Evolutionary conservation across 2,329 filamentous ascomycete species (phyloP).

Genomic region (Zymoseptoria brevis): DNA sequence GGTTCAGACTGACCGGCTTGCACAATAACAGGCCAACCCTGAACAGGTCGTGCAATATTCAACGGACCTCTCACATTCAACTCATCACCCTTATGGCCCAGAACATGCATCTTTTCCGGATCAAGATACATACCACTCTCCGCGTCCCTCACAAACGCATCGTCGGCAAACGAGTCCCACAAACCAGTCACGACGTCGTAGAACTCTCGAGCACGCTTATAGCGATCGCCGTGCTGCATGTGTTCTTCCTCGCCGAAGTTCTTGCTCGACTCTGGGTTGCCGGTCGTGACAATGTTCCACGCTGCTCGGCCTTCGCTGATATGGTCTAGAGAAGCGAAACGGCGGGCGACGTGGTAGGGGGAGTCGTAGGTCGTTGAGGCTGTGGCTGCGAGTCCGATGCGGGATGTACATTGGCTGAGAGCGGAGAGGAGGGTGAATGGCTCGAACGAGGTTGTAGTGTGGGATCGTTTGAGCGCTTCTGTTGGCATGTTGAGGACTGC

Average conservation of each 20-base stretch:
- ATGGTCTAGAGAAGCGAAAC: slow-evolving; percentile 34
- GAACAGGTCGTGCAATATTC: slow-evolving; percentile 19
- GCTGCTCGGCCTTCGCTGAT: slow-evolving; percentile 32
- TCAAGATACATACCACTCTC: slow-evolving; percentile 45
- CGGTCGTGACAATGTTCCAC: slow-evolving; percentile 48
- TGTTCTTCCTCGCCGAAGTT: slow-evolving; percentile 41
- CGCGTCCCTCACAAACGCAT: slow-evolving; percentile 45
- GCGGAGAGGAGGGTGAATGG: slow-evolving; percentile 35
- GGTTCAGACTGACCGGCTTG: slow-evolving; percentile 23
- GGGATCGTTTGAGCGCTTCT: slow-evolving; percentile 50
- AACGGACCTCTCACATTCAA: slow-evolving; percentile 20
- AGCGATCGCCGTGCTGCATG: slow-evolving; percentile 43
- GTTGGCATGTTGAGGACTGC: slow-evolving; percentile 36
- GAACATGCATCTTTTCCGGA: slow-evolving; percentile 45
- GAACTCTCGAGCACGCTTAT: slow-evolving; percentile 44
- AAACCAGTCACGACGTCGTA: slow-evolving; percentile 24
- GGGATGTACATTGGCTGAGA: slow-evolving; percentile 39
- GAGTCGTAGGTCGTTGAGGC: slow-evolving; percentile 32
- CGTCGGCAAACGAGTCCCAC: slow-evolving; percentile 40
- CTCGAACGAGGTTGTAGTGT: slow-evolving; percentile 52
- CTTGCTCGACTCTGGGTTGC: slow-evolving; percentile 40
- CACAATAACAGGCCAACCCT: slow-evolving; percentile 24
- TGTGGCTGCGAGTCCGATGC: slow-evolving; percentile 34
- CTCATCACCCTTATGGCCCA: slow-evolving; percentile 42
- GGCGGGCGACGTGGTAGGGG: slow-evolving; percentile 31